phyloP scores from a whole-genome alignment of 1,284 basidiomycete genomes.

The Ustilago esculenta region DNA sequence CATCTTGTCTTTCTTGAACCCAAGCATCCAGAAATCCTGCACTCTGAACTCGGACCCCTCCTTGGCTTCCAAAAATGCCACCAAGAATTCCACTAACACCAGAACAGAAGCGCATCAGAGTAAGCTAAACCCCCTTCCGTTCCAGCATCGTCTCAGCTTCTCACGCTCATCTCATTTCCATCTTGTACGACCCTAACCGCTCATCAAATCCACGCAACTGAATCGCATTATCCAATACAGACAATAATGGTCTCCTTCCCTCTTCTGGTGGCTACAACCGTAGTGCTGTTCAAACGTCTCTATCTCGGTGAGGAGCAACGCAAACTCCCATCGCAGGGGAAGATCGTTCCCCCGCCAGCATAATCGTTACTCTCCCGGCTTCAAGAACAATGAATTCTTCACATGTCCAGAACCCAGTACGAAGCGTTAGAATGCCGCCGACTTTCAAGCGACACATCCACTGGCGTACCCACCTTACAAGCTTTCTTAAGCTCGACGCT shows the following conservation, averaged over 20 bases:
- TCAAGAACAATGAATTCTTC: background rate
- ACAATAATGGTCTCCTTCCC: slow-evolving; percentile 50
- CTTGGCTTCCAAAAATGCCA: slow-evolving; percentile 29
- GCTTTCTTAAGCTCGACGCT: no score
- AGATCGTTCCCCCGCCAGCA: slow-evolving; percentile 32
- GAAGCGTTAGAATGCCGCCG: no score
- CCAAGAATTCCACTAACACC: slow-evolving; percentile 38
- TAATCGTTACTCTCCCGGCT: background rate
- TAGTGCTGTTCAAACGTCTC: slow-evolving; percentile 59
- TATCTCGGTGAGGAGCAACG: slow-evolving; percentile 60
- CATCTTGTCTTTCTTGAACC: no score
- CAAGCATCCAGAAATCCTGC: no score
- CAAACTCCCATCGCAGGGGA: slow-evolving; percentile 41
- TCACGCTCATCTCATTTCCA: background rate
- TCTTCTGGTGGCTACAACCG: slow-evolving; percentile 39
- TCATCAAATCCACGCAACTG: background rate
- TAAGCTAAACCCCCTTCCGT: slow-evolving; percentile 14
- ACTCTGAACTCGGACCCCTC: no score
- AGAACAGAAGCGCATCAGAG: slow-evolving; percentile 43
- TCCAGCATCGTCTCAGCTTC: background rate
- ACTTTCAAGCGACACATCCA: no score
- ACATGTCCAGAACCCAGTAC: background rate
- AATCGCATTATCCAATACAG: slow-evolving; percentile 20
- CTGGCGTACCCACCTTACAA: no score
- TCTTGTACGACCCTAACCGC: background rate